These are phyloP conservation scores for Trichophyton rubrum DNA, from an alignment of 2,329 filamentous ascomycete species.

Conservation along the genomic window DNA sequence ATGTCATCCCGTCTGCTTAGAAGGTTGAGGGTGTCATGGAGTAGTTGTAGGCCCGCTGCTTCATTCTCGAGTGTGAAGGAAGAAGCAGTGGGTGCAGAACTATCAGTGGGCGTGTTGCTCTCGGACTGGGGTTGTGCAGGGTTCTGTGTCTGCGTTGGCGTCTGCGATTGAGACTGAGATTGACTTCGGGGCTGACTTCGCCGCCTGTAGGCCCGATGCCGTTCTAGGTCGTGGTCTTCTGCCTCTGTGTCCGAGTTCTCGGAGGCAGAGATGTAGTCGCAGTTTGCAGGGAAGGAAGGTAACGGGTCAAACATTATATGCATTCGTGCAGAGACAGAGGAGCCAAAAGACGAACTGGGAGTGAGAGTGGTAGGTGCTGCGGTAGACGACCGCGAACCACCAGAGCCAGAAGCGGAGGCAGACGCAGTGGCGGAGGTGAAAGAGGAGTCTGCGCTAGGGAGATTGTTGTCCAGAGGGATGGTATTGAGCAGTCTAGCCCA, in stretches of 20 bases:
- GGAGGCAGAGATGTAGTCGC: conserved; percentile 8
- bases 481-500: conserved; percentile 77
- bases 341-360: conserved; percentile 18
- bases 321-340: background rate
- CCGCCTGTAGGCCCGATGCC: conserved; percentile 13
- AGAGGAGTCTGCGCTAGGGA: conserved; percentile 69
- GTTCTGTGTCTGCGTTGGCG: conserved; percentile 3
- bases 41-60: conserved; percentile 42
- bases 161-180: background rate
- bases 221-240: background rate
- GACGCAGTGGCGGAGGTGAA: conserved; percentile 50
- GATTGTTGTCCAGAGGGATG: conserved; percentile 66
- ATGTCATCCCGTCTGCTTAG: conserved; percentile 61
- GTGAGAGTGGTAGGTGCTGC: conserved; percentile 34
- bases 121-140: conserved; percentile 15
- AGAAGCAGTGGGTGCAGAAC: background rate
- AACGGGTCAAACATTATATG: conserved; percentile 5
- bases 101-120: conserved; percentile 21
- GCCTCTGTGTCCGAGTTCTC: conserved; percentile 20
- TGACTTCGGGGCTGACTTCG: conserved; percentile 4
- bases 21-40: conserved; percentile 60
- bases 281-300: conserved; percentile 5
- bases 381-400: conserved; percentile 3
- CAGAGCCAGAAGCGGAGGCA: conserved; percentile 10
- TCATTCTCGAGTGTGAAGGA: conserved; percentile 17